Conservation (phyloP, 306 rosid genomes). For the Cyclanthera cordifolia region DNA sequence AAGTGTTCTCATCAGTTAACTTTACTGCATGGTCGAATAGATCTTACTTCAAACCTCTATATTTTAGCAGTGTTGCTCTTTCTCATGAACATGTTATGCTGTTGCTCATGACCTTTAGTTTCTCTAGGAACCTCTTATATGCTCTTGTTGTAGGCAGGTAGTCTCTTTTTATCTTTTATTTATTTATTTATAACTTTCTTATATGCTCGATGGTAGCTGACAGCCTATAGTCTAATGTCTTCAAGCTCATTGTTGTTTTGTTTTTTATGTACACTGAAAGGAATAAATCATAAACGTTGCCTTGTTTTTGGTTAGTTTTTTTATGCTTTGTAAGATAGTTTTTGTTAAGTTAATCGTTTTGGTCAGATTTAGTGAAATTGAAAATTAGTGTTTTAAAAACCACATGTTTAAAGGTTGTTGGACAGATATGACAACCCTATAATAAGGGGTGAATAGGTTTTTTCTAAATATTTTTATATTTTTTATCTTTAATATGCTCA, state of each 20-base stretch:
- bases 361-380: not conserved
- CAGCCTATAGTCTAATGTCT: not conserved
- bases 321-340: no score
- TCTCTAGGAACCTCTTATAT: slow-evolving; percentile 84
- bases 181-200: not conserved
- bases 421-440: no score
- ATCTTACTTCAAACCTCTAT: slow-evolving; percentile 86
- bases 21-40: slow-evolving; percentile 98
- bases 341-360: not conserved
- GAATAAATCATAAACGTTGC: not conserved
- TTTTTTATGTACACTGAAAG: not conserved
- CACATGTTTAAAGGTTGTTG: no score
- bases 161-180: slow-evolving; percentile 16
- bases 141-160: slow-evolving; percentile 86
- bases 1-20: slow-evolving; percentile 90
- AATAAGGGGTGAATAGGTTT: no score
- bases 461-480: no score
- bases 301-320: not conserved
- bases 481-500: no score
- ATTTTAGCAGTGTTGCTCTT: slow-evolving; percentile 89
- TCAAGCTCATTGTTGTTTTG: not conserved
- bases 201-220: no score
- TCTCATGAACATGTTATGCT: slow-evolving; percentile 64
- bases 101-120: slow-evolving; percentile 72
- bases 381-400: not conserved